phyloP scores from a whole-genome alignment of 345 rosid genomes.

The Gossypium stocksii region DNA sequence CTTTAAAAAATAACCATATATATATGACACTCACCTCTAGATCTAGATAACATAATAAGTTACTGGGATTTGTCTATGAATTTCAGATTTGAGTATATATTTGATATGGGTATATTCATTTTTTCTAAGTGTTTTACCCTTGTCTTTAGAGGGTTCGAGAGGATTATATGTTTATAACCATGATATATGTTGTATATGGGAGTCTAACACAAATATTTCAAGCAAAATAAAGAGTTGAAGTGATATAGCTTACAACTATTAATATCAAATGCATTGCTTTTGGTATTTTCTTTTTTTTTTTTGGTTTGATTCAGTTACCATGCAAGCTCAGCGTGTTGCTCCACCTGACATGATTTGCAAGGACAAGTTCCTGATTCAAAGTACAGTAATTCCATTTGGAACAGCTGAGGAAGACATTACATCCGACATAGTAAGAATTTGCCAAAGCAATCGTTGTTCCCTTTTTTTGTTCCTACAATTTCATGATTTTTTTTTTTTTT shows the following conservation, averaged over 20 bases:
- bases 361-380: conserved; percentile 59
- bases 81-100: background rate
- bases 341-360: conserved; percentile 52
- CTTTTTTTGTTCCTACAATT: background rate
- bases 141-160: background rate
- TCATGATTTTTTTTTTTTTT: background rate
- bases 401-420: conserved; percentile 42
- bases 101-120: background rate
- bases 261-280: background rate
- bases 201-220: background rate
- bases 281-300: background rate
- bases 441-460: background rate
- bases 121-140: background rate
- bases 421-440: conserved; percentile 31
- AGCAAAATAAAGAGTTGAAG: background rate
- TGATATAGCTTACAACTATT: background rate
- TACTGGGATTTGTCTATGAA: background rate
- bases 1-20: background rate
- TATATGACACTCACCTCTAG: background rate
- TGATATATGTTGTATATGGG: too few relatives aligned
- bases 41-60: background rate
- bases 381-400: conserved; percentile 40
- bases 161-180: background rate
- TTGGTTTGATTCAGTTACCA: conserved; percentile 33
- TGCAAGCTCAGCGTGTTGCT: conserved; percentile 47